Conservation (phyloP, 495 filamentous ascomycete species). For the Aspergillus campestris region DNA sequence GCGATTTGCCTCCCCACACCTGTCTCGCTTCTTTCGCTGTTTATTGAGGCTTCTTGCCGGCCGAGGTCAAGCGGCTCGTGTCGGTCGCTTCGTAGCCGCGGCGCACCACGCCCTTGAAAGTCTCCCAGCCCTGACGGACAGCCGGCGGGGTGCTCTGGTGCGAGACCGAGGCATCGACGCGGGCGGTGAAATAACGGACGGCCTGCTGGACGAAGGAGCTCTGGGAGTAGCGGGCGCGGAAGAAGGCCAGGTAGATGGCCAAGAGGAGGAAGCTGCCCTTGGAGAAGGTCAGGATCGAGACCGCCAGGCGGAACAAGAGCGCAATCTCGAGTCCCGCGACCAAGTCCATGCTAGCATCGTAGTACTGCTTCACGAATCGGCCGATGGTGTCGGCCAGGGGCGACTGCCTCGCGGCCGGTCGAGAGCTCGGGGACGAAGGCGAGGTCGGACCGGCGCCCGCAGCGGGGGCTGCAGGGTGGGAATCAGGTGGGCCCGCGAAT, state of each 20-base stretch:
- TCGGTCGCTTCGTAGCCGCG: constrained; percentile 77
- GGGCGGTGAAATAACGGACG: constrained; percentile 60
- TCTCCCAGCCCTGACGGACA: constrained; percentile 75
- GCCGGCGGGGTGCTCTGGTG: constrained; percentile 81
- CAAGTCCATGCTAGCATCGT: constrained; percentile 79
- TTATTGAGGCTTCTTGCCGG: constrained; percentile 54
- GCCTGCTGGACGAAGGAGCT: constrained; percentile 83
- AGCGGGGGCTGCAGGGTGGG: constrained; percentile 39
- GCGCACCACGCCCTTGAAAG: constrained; percentile 61
- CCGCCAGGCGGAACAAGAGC: constrained; percentile 73
- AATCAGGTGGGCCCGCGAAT: constrained; percentile 47
- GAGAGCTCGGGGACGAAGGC: constrained; percentile 41
- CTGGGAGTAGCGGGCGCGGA: constrained; percentile 83
- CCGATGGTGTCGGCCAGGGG: constrained; percentile 74
- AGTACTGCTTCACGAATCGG: constrained; percentile 93
- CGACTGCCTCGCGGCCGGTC: constrained; percentile 54
- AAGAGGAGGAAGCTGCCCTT: constrained; percentile 86
- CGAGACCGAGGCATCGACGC: constrained; percentile 71
- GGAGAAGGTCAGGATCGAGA: constrained; percentile 74
- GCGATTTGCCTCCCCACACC: too few relatives aligned
- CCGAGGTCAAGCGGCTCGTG: constrained; percentile 54
- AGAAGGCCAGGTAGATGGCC: constrained; percentile 79
- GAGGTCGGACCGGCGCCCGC: constrained; percentile 37
- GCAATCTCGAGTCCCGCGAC: constrained; percentile 68
- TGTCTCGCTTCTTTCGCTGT: neutral